Conservation (phyloP, 495 filamentous ascomycete genomes). For the Aspergillus avenaceus region DNA sequence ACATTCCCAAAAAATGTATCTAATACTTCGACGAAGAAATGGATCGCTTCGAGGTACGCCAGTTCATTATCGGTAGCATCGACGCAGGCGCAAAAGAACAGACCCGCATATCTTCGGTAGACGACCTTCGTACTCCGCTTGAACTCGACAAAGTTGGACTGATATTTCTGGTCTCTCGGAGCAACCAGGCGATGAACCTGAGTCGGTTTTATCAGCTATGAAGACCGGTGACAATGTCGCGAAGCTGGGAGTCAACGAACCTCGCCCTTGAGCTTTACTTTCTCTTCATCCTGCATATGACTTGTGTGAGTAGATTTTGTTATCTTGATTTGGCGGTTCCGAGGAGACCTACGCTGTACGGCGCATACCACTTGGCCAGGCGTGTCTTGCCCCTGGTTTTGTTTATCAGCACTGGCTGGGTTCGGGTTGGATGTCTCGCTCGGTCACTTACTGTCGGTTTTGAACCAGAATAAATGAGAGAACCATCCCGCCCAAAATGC, state of each 20-base stretch:
- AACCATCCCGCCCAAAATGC: constrained; percentile 54
- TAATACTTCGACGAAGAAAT: constrained; percentile 98
- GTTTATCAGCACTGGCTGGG: constrained; percentile 13
- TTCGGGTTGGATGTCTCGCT: not conserved
- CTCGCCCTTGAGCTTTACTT: constrained; percentile 93
- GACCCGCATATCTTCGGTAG: constrained; percentile 91
- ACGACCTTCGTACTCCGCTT: constrained; percentile 80
- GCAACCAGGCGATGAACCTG: constrained; percentile 96
- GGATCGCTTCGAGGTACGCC: constrained; percentile 94
- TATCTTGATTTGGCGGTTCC: not conserved
- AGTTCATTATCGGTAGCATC: constrained; percentile 99
- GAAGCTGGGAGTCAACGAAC: constrained; percentile 29
- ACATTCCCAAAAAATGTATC: constrained; percentile 99
- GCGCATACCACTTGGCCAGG: constrained; percentile 97
- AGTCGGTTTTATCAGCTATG: not conserved
- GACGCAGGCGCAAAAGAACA: constrained; percentile 98
- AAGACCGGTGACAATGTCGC: not conserved
- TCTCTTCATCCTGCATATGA: constrained; percentile 71
- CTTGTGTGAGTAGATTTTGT: not conserved
- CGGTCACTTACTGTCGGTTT: constrained; percentile 76
- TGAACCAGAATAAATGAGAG: constrained; percentile 95
- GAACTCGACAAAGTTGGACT: constrained; percentile 98
- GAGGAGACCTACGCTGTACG: constrained; percentile 67
- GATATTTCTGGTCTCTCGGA: constrained; percentile 97
- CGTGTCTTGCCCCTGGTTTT: constrained; percentile 92